Evolutionary conservation across 257 asterid genomes (phyloP).

Genomic region (Oldenlandia corymbosa): DNA sequence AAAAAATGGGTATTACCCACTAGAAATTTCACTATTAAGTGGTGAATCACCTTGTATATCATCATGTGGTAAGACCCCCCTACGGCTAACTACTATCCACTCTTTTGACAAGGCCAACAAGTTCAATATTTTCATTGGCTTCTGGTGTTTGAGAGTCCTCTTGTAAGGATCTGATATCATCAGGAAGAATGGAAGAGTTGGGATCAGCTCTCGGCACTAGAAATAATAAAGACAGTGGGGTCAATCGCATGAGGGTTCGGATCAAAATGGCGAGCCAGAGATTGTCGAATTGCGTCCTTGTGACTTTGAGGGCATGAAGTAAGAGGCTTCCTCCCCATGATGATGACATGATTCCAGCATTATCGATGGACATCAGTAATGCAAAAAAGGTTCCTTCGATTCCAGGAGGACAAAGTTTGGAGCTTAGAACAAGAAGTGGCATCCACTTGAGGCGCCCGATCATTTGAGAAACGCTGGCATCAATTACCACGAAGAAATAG

Average conservation of each 20-base stretch:
- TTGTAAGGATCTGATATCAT: conserved; percentile 28
- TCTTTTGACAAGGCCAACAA: conserved; percentile 54
- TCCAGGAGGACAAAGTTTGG: conserved; percentile 85
- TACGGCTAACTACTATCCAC: conserved; percentile 34
- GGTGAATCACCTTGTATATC: not conserved
- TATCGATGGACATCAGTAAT: conserved; percentile 83
- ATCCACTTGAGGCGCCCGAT: conserved; percentile 85
- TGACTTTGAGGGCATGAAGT: conserved; percentile 60
- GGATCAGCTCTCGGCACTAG: conserved; percentile 69
- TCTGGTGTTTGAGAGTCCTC: conserved; percentile 32
- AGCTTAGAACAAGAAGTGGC: conserved; percentile 89
- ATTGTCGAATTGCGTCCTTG: conserved; percentile 53
- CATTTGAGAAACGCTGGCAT: conserved; percentile 70
- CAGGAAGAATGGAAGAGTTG: conserved; percentile 44
- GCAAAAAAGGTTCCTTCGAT: conserved; percentile 93
- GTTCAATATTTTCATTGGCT: conserved; percentile 59
- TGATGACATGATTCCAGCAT: conserved; percentile 73
- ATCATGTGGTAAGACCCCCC: not conserved
- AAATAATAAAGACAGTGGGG: conserved; percentile 54
- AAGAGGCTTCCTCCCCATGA: conserved; percentile 84
- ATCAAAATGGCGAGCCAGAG: conserved; percentile 77
- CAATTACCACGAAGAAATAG: conserved; percentile 59
- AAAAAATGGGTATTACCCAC: not conserved
- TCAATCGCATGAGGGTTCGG: conserved; percentile 53
- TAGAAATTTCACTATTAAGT: not conserved